Conservation (phyloP, 148 eudicot species). For the Dianthus caryophyllus region DNA sequence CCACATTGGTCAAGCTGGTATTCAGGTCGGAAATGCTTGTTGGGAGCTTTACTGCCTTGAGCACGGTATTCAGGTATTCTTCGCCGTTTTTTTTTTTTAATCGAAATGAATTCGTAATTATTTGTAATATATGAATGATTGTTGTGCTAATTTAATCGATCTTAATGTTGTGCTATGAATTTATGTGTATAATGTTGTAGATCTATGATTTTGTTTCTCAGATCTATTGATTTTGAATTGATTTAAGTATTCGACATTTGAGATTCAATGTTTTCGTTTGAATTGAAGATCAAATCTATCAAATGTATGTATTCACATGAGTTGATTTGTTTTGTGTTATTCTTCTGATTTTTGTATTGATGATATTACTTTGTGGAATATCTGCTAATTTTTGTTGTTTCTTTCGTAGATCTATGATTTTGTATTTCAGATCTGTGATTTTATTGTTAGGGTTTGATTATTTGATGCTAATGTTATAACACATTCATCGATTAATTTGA, state of each 20-base stretch:
- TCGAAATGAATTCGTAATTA: no score
- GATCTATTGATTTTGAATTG: slow-evolving; percentile 1
- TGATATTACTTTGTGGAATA: no score
- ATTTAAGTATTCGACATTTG: background rate
- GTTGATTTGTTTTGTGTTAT: background rate
- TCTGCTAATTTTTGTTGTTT: no score
- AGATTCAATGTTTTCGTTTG: background rate
- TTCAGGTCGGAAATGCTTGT: slow-evolving; percentile 50
- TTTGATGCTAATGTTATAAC: no score
- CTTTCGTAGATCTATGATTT: no score
- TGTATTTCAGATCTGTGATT: no score
- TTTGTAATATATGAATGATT: no score
- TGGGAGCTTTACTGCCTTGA: slow-evolving; percentile 58
- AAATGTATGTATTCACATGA: background rate
- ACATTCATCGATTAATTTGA: no score
- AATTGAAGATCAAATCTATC: background rate
- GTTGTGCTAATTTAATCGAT: no score
- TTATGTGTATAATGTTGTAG: background rate
- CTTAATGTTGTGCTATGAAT: background rate
- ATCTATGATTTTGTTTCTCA: background rate
- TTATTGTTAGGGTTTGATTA: no score
- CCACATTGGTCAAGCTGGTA: slow-evolving; percentile 51
- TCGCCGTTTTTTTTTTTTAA: no score
- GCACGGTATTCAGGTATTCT: slow-evolving; percentile 47
- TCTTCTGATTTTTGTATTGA: no score